Evolutionary conservation across 768 basidiomycete species (phyloP).

Genomic region (Neoboletus magnificus): DNA sequence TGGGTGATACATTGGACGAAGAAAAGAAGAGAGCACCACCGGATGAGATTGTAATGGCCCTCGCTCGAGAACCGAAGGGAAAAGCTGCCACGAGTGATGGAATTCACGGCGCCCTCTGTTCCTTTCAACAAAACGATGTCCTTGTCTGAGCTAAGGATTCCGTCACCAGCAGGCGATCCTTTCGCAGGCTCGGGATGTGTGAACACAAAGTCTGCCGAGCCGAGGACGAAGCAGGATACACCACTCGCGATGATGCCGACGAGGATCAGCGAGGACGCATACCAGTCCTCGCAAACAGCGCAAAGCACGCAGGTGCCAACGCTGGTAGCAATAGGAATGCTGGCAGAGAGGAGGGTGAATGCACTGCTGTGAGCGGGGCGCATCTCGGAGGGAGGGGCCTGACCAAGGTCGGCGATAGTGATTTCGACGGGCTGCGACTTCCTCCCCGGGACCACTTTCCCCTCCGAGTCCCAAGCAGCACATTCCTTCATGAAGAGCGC

Average conservation of each 20-base stretch:
- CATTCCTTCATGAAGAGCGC: slow-evolving; percentile 41
- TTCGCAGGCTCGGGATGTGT: too few relatives aligned
- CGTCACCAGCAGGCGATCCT: too few relatives aligned
- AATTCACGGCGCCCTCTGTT: neutral
- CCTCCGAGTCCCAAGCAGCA: slow-evolving; percentile 4
- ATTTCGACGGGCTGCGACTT: slow-evolving; percentile 5
- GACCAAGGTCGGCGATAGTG: slow-evolving; percentile 9
- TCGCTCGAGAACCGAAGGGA: too few relatives aligned
- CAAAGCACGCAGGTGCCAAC: slow-evolving; percentile 18
- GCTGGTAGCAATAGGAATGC: slow-evolving; percentile 24
- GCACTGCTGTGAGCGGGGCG: neutral
- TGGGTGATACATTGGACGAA: too few relatives aligned
- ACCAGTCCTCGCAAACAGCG: slow-evolving; percentile 24
- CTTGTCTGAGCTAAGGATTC: neutral
- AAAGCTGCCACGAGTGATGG: neutral
- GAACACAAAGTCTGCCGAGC: too few relatives aligned
- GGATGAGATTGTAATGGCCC: too few relatives aligned
- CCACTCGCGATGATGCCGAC: slow-evolving; percentile 32
- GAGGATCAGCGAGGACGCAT: slow-evolving; percentile 27
- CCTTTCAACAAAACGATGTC: neutral
- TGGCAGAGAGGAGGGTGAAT: slow-evolving; percentile 5
- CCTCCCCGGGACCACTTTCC: slow-evolving; percentile 8
- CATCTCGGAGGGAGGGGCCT: slow-evolving; percentile 8
- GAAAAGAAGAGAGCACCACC: too few relatives aligned
- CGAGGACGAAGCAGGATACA: slow-evolving; percentile 4